Conservation (phyloP, 1,284 basidiomycete genomes). For the Ganoderma boninense region DNA sequence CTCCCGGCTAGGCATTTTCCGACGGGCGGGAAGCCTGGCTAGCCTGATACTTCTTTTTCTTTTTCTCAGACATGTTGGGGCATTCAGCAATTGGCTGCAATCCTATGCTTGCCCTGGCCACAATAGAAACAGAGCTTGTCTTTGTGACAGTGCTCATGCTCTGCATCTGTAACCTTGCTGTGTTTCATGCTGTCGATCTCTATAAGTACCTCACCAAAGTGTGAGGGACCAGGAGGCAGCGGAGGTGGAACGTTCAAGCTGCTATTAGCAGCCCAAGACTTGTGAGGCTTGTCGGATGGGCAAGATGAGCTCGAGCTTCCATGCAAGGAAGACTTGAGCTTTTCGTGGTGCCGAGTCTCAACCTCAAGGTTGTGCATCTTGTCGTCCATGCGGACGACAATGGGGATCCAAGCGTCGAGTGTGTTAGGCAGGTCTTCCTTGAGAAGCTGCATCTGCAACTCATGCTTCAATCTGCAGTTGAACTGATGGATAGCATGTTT, state of each 20-base stretch:
- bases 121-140: neutral
- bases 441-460: neutral
- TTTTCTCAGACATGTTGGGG: neutral
- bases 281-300: neutral
- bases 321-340: neutral
- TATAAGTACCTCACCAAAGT: neutral
- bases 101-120: neutral
- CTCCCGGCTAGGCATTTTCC: too few relatives aligned
- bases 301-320: neutral
- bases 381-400: slow-evolving; percentile 20
- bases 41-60: neutral
- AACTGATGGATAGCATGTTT: neutral
- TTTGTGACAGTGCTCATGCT: neutral
- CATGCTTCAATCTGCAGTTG: neutral
- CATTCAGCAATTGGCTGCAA: neutral
- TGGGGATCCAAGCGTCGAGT: slow-evolving; percentile 6
- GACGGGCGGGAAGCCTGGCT: too few relatives aligned
- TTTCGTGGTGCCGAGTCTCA: neutral
- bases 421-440: neutral
- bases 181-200: neutral
- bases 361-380: slow-evolving; percentile 15
- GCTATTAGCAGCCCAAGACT: neutral
- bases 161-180: neutral
- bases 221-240: neutral
- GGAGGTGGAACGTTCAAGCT: too few relatives aligned